Base-by-base conservation (phyloP, 2,329 filamentous ascomycete species). In the Diplodia scrobiculata region DNA sequence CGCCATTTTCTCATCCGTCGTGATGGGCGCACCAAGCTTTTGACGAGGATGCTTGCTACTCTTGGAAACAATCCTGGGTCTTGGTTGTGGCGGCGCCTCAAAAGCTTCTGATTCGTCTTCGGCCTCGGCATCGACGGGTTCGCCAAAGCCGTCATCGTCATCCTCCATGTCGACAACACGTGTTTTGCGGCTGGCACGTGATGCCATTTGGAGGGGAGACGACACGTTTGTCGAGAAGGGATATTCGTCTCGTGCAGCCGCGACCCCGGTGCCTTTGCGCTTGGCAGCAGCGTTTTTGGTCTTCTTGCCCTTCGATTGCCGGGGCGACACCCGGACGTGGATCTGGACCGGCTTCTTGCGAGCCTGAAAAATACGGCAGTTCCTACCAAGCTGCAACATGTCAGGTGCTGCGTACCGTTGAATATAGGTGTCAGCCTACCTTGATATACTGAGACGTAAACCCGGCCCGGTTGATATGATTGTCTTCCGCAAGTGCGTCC, bases 371-470 rank as follows among this genome's bases (percentile, higher is more conserved):
- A 83, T 79, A 17, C 75, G 72, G 63, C 79, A 79, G 47, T 80
- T 81, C n/a, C 67, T 70, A 11, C 80, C 82, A 51, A 80, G 75
- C 74, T 79, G 68, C 25, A n/a, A 34, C n/a, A 13, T 13, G 50
- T 76, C 67, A 75, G 70, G 38, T 13, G 36, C 19, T 3, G 48
- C 14, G 32, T 14, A 3, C 11, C 47, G 10, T 21, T 11, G 10
- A 17, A 17, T 36, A n/a, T 9, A n/a, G 10, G 6, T 27, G 27
- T 71, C 29, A 17, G 75, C 84, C 80, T 80, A 89, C 87, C 67
- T 81, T 79, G 55, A 92, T 82, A 74, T 97, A 97, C 70, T 90
- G 87, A 63, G 87, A 85, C 1, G 91, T 85, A 74, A 96, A 93
- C 4, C 86, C 86, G 54, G 80, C 80, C 51, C 79, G 80, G 73